Conservation (phyloP, 176 grass and related monocot genomes). For the Zea mays region Zm-B73-REFERENCE-NAM-5.0 NC_050097.1:157891001-157891500, state of each 20-base stretch:
- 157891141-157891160: neutral
- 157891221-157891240: conserved; percentile 61
- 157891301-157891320: conserved; percentile 45
- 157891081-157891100: neutral
- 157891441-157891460: conserved; percentile 77
- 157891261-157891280: conserved; percentile 57
- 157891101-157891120: neutral
- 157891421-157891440: conserved; percentile 42
- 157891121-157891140: neutral
- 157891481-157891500: conserved; percentile 84
- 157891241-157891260: conserved; percentile 62
- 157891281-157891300: conserved; percentile 76
- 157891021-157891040: conserved; percentile 28
- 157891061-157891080: neutral
- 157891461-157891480: conserved; percentile 99
- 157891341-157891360: neutral
- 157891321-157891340: neutral
- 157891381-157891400: neutral
- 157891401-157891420: no score
- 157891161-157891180: conserved; percentile 77
- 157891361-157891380: neutral
- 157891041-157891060: conserved; percentile 13
- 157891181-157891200: conserved; percentile 89
- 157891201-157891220: conserved; percentile 52
- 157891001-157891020: neutral